These are phyloP conservation scores for Backusella circina DNA, from an alignment of 192 early-diverging fungal genomes.

Conservation along the genomic window DNA sequence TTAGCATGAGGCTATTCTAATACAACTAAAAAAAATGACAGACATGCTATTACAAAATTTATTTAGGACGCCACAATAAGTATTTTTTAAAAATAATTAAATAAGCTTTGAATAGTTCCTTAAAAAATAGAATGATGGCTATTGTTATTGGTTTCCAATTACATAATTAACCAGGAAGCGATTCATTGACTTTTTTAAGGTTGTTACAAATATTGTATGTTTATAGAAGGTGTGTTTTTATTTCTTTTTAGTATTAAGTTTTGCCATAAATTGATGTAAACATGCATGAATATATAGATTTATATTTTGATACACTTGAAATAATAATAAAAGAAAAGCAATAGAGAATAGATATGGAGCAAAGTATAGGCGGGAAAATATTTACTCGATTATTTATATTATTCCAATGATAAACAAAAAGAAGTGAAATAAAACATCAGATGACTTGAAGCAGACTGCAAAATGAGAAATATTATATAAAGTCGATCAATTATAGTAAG, in stretches of 20 bases:
- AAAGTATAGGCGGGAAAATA: background rate
- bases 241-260: background rate
- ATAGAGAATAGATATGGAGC: background rate
- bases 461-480: background rate
- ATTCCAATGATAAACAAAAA: background rate
- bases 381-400: background rate
- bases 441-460: background rate
- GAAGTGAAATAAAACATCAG: background rate
- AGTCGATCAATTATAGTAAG: background rate
- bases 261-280: background rate
- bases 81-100: too few species aligned
- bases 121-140: background rate
- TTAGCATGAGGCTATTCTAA: background rate
- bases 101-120: too few species aligned
- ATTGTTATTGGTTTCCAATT: background rate
- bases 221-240: background rate
- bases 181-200: background rate
- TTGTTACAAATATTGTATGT: background rate
- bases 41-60: background rate
- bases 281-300: background rate
- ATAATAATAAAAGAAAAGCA: background rate
- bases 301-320: background rate
- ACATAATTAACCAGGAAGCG: background rate
- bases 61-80: background rate
- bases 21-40: background rate